Evolutionary conservation across 768 basidiomycete species (phyloP).

Genomic region (Mrakia gelida): DNA sequence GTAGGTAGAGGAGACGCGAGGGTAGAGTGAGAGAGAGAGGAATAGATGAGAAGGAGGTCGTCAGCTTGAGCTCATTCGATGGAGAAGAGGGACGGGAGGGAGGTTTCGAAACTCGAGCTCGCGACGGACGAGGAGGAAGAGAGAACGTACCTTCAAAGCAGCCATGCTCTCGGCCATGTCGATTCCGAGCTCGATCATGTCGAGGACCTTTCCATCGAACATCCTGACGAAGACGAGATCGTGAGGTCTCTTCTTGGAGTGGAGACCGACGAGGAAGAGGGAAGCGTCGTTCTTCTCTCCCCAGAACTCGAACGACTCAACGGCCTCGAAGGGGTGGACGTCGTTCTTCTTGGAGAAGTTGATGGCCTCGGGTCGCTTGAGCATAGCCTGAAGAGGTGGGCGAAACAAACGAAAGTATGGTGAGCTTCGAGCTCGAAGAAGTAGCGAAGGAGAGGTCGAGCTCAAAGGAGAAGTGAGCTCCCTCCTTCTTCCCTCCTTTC

Average conservation of each 20-base stretch:
- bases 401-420: not conserved
- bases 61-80: not conserved
- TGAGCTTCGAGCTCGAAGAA: not conserved
- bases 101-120: not conserved
- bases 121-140: not conserved
- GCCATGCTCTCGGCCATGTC: slow-evolving; percentile 73
- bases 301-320: slow-evolving; percentile 83
- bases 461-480: not conserved
- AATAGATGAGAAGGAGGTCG: no score
- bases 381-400: slow-evolving; percentile 62
- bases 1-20: not conserved
- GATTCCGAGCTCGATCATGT: slow-evolving; percentile 93
- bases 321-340: slow-evolving; percentile 84
- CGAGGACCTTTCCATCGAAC: slow-evolving; percentile 78
- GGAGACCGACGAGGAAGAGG: slow-evolving; percentile 83
- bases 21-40: not conserved
- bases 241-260: slow-evolving; percentile 89
- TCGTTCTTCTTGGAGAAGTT: slow-evolving; percentile 90
- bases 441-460: not conserved
- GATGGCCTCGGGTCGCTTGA: slow-evolving; percentile 86
- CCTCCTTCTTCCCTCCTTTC: not conserved
- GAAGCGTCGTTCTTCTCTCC: slow-evolving; percentile 87
- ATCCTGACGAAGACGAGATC: slow-evolving; percentile 78
- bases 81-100: not conserved
- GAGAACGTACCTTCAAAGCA: slow-evolving; percentile 67